Evolutionary conservation across 768 basidiomycete species (phyloP).

Genomic region (Chalciporus piperatus): DNA sequence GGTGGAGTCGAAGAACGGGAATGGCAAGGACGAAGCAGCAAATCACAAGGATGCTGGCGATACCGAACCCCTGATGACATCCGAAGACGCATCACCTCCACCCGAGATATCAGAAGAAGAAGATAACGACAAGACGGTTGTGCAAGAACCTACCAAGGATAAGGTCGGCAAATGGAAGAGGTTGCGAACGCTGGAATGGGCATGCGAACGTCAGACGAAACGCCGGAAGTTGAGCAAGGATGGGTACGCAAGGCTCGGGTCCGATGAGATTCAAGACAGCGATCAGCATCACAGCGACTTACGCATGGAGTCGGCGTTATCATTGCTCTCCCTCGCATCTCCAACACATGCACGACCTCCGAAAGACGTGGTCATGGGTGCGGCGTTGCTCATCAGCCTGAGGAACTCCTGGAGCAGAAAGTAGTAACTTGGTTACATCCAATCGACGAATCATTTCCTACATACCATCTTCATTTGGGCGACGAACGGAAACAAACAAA

Average conservation of each 20-base stretch:
- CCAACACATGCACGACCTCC: conserved; percentile 2
- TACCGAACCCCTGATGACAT: background rate
- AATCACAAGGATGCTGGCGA: background rate
- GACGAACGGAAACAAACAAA: conserved; percentile 8
- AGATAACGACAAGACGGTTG: background rate
- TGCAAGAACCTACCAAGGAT: conserved; percentile 10
- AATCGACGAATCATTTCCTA: conserved; percentile 16
- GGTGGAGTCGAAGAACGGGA: background rate
- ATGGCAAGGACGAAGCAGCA: background rate
- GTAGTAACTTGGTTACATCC: conserved; percentile 18
- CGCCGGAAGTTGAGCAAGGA: conserved; percentile 30
- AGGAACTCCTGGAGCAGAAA: conserved; percentile 29
- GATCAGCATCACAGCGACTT: conserved; percentile 1
- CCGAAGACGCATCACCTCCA: background rate
- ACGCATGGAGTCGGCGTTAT: conserved; percentile 27
- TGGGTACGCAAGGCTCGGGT: conserved; percentile 13
- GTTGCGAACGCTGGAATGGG: conserved; percentile 42
- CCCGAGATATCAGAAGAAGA: background rate
- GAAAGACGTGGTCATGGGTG: conserved; percentile 28
- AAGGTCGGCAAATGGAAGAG: conserved; percentile 16
- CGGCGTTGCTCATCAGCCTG: conserved; percentile 27
- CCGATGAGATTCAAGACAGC: conserved; percentile 16
- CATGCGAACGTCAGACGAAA: conserved; percentile 40
- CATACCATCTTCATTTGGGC: conserved; percentile 22
- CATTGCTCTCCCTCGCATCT: conserved; percentile 29